Conservation (phyloP, 2,329 filamentous ascomycete genomes). For the Talaromyces amestolkiae region DNA sequence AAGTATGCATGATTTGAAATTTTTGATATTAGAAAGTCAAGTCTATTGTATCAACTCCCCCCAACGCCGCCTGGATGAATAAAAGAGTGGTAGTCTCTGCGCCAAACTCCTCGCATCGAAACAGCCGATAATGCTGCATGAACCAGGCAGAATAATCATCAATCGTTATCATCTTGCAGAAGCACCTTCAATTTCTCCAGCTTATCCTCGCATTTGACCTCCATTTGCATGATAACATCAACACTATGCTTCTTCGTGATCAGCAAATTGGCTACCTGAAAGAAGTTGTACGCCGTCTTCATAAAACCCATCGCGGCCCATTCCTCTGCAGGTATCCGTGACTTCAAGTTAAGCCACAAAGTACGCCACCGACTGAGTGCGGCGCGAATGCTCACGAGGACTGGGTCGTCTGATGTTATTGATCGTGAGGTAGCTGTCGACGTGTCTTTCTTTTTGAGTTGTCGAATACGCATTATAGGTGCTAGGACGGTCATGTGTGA, state of each 20-base stretch:
- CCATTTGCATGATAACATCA: conserved; percentile 45
- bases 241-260: conserved; percentile 43
- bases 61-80: background rate
- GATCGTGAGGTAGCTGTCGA: background rate
- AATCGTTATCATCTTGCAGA: conserved; percentile 36
- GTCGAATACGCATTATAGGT: conserved; percentile 27
- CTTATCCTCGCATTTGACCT: conserved; percentile 46
- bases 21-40: background rate
- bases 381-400: conserved; percentile 32
- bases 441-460: background rate
- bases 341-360: conserved; percentile 36
- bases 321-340: conserved; percentile 32
- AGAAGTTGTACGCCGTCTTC: conserved; percentile 44
- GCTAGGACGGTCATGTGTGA: conserved; percentile 40
- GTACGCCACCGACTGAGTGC: conserved; percentile 41
- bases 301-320: conserved; percentile 44
- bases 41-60: background rate
- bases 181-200: conserved; percentile 42
- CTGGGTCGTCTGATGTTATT: conserved; percentile 30
- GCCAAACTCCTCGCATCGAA: background rate
- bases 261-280: conserved; percentile 43
- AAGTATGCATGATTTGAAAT: too few relatives aligned
- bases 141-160: conserved; percentile 10
- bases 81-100: background rate
- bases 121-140: background rate